Base-by-base conservation (phyloP, 2,329 filamentous ascomycete species). In the Neocatenulostroma microsporum region DNA sequence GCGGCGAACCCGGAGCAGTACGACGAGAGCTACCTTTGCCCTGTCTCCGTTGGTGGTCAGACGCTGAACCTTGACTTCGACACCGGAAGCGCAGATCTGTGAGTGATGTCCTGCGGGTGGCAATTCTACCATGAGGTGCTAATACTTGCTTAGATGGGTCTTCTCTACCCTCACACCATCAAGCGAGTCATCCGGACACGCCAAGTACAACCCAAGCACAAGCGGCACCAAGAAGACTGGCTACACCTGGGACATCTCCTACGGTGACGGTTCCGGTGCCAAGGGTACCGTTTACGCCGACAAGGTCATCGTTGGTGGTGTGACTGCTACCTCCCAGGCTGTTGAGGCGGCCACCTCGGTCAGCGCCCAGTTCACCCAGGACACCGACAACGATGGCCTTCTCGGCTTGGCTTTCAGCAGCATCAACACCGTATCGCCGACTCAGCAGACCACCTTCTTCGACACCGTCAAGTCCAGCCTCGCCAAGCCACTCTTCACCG, bases 31-130 rank as follows among this genome's bases (percentile, higher is more conserved):
- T 68, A 68, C 48, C 57, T 67, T 5, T 62, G 57, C 45, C 74
- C 78, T 0, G 74, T 86, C 30, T 68, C 64, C 2, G 65, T 86
- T 44, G 83, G 82, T 29, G 62, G 71, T 53, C 76, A 80, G 48
- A 72, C 64, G 3, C 55, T 84, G 44, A 71, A 76, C 41, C 57
- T 87, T 42, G 80, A 84, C 54, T 72, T 87, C 42, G 83, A 87
- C 47, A 87, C 82, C 11, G 80, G 69, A 44, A 81, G 68, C 45
- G 69, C 77, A 27, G 79, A 82, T 61, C 72, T 83, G 80, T 77
- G 60, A 63, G 72, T 62, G 32, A 3, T 28, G 21, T 14, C 4
- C 11, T 23, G n/a, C 7, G 30, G 32, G 13, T 12, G 34, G 23
- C 25, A 8, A 36, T 8, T 13, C n/a, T 5, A 23, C 8, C 21